These are phyloP conservation scores for Maudiozyma barnettii DNA, from an alignment of 805 yeast genomes.

Conservation along the genomic window DNA sequence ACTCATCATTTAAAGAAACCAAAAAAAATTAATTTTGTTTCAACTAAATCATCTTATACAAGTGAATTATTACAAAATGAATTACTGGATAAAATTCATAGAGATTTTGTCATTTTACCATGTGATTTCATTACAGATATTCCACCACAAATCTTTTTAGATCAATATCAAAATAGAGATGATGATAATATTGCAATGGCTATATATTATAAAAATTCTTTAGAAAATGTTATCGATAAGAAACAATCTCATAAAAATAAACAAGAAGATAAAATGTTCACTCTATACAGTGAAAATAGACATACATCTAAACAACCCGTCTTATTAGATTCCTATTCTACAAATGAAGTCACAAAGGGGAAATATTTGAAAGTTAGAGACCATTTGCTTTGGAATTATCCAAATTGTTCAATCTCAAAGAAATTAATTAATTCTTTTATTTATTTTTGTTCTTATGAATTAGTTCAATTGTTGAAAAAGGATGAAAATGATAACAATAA, in stretches of 20 bases:
- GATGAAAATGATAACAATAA: constrained; percentile 4
- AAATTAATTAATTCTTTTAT: constrained; percentile 67
- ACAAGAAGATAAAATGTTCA: constrained; percentile 37
- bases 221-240: constrained; percentile 73
- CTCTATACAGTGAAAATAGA: constrained; percentile 49
- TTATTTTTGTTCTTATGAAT: constrained; percentile 48
- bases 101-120: constrained; percentile 74
- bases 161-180: constrained; percentile 66
- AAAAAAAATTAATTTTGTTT: constrained; percentile 34
- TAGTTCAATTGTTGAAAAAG: constrained; percentile 39
- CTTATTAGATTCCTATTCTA: constrained; percentile 64
- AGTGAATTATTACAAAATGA: constrained; percentile 51
- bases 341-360: constrained; percentile 57
- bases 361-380: constrained; percentile 72
- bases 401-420: constrained; percentile 68
- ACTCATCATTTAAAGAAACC: constrained; percentile 24
- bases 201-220: constrained; percentile 62
- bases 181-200: constrained; percentile 63
- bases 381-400: constrained; percentile 83
- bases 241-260: constrained; percentile 30
- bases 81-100: constrained; percentile 32
- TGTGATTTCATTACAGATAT: constrained; percentile 91
- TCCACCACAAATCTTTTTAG: constrained; percentile 82
- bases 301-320: constrained; percentile 29
- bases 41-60: constrained; percentile 42